A percentile compares a stretch with the other conserved stretches of the same genome.
These are phyloP conservation scores for Hansenula lynferdii DNA, from an alignment of 1,139 yeast species.

Conservation along the genomic window DNA sequence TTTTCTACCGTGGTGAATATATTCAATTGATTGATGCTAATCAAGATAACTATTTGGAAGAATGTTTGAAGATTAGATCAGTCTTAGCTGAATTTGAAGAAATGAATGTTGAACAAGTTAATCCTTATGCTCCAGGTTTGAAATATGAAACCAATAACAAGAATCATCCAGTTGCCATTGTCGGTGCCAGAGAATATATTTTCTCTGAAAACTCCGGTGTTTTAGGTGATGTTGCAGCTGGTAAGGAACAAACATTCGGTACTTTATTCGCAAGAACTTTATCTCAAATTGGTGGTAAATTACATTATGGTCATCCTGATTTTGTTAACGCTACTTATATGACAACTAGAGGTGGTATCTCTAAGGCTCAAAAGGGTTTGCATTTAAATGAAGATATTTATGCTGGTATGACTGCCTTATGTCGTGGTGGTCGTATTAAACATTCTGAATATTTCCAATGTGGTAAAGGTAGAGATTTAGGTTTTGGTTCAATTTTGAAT, in stretches of 20 bases:
- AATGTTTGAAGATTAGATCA: constrained; percentile 95
- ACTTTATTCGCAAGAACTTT: constrained; percentile 95
- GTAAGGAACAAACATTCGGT: constrained; percentile 99
- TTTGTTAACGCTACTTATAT: constrained; percentile 89
- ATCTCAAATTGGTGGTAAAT: constrained; percentile 98
- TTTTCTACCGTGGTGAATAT: constrained; percentile 98
- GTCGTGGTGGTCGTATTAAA: constrained; percentile 98
- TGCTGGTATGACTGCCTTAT: constrained; percentile 97
- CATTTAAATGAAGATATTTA: constrained; percentile 99
- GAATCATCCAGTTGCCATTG: constrained; percentile 88
- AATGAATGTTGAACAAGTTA: constrained; percentile 78
- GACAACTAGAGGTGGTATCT: constrained; percentile 99
- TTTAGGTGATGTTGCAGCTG: constrained; percentile 99
- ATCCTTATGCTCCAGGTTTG: constrained; percentile 63
- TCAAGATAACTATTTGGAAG: constrained; percentile 97
- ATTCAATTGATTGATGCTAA: constrained; percentile 97
- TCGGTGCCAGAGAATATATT: constrained; percentile 99
- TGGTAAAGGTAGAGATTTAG: constrained; percentile 99
- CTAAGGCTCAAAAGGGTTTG: constrained; percentile 97
- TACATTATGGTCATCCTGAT: constrained; percentile 99
- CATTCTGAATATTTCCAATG: constrained; percentile 99
- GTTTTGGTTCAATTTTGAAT: constrained; percentile 97
- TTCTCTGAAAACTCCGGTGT: constrained; percentile 99
- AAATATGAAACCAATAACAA: constrained; percentile 41
- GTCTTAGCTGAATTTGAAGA: constrained; percentile 98